These are phyloP conservation scores for Akanthomyces dipterigenus DNA, from an alignment of 2,329 filamentous ascomycete species.

Conservation along the genomic window DNA sequence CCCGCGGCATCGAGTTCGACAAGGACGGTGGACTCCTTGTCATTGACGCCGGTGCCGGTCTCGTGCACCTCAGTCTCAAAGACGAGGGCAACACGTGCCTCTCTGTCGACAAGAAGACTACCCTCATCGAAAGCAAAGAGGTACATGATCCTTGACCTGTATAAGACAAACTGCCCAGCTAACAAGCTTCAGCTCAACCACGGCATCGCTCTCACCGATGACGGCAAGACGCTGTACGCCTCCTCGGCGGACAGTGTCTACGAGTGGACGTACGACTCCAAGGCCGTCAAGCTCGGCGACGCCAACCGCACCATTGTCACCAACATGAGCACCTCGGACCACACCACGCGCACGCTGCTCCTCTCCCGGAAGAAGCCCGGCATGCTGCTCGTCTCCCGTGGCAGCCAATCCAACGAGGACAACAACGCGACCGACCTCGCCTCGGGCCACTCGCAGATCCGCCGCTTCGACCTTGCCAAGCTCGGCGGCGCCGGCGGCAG, in stretches of 20 bases:
- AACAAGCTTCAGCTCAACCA: slow-evolving; percentile 42
- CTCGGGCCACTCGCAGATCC: slow-evolving; percentile 61
- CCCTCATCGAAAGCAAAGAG: slow-evolving; percentile 27
- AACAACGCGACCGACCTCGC: slow-evolving; percentile 38
- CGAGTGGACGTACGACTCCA: slow-evolving; percentile 59
- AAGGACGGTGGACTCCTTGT: slow-evolving; percentile 38
- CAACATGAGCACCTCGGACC: slow-evolving; percentile 56
- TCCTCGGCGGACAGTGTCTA: slow-evolving; percentile 54
- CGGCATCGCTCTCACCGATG: slow-evolving; percentile 45
- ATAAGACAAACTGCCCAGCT: neutral
- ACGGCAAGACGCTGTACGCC: slow-evolving; percentile 48
- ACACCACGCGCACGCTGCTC: slow-evolving; percentile 61
- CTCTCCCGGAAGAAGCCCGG: slow-evolving; percentile 48
- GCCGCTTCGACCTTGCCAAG: slow-evolving; percentile 43
- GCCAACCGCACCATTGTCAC: slow-evolving; percentile 47
- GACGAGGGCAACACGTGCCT: slow-evolving; percentile 38
- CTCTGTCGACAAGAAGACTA: slow-evolving; percentile 28
- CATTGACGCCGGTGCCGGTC: slow-evolving; percentile 35
- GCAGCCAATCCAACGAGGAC: slow-evolving; percentile 59
- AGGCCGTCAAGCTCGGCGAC: slow-evolving; percentile 35
- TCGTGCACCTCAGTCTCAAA: slow-evolving; percentile 33
- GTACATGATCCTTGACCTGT: slow-evolving; percentile 19
- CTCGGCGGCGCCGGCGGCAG: slow-evolving; percentile 18
- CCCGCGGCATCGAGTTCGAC: slow-evolving; percentile 42
- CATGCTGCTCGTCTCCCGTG: slow-evolving; percentile 58